Evolutionary conservation across 768 basidiomycete genomes (phyloP), one percentile per base, ranked within the genome.

Genomic region (Cystobasidium onofrii): DNA sequence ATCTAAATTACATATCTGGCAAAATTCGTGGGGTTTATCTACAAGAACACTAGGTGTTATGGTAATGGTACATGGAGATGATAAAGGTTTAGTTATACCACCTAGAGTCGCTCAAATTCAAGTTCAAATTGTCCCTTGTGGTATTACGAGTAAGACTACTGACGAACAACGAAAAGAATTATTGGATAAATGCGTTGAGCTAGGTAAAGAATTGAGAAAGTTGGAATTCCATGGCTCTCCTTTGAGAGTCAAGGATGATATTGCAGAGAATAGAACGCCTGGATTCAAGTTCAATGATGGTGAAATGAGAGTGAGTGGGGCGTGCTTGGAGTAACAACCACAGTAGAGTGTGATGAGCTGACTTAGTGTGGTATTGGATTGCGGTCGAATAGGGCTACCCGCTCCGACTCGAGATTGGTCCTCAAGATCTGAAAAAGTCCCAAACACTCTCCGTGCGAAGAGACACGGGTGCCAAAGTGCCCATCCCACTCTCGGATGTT

Each of bases 221-320:
- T 84, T 84, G 7, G 92, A 87, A 57, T 81, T 98, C 76, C n/a
- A 46, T 64, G 57, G 57, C 57, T 12, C 57, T 60, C 57, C 57
- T 60, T 29, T 60, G 23, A 85, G 90, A 75, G 90, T 91, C 39
- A 91, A 89, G 81, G 91, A 91, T 1, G 96, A 99, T 83, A 83
- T 93, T 75, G 84, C 95, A 74, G 96, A 98, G 1, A 92, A 90
- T 9, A 96, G 98, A 82, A 98, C 95, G 34, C 96, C 96, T 10
- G 96, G 96, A 34, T 98, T 89, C 84, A 99, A 99, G 83, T 99
- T 96, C 84, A 96, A 97, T 80, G 92, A 98, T 79, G 97, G 95
- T 93, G 96, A 99, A 84, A 89, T 97, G 83, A 91, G 95, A 87
- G 92, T 90, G 75, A 60, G 82, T 74, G 34, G 10, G 0, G 33